These are phyloP conservation scores for Gautieria morchelliformis DNA, from an alignment of 768 basidiomycete genomes.

Conservation along the genomic window DNA sequence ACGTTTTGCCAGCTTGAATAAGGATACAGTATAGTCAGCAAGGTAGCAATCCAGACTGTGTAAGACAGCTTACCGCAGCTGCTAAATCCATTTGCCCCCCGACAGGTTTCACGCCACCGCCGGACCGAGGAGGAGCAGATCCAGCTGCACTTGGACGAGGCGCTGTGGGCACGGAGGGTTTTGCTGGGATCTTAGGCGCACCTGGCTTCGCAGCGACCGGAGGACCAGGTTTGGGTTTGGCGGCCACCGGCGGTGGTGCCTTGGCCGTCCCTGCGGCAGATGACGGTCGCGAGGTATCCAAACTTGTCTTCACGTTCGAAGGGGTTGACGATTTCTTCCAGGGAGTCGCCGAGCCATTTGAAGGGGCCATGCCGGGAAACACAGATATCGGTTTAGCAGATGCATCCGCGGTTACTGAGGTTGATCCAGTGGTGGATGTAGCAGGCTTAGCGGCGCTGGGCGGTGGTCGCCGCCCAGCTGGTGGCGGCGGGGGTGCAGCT, in stretches of 20 bases:
- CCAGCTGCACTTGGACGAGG: conserved; percentile 36
- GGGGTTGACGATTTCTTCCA: conserved; percentile 51
- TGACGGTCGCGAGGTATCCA: conserved; percentile 39
- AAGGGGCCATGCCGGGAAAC: conserved; percentile 63
- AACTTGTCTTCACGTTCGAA: conserved; percentile 28
- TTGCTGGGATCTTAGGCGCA: conserved; percentile 39
- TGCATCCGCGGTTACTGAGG: conserved; percentile 44
- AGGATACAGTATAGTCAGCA: conserved; percentile 4
- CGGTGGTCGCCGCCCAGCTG: conserved; percentile 32
- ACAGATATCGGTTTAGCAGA: conserved; percentile 74
- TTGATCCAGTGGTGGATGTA: conserved; percentile 17
- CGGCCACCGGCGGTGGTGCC: conserved; percentile 46
- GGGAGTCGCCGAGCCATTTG: conserved; percentile 61
- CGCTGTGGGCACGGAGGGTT: conserved; percentile 55
- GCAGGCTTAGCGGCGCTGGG: conserved; percentile 29
- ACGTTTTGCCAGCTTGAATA: conserved; percentile 60
- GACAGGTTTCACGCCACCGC: conserved; percentile 31
- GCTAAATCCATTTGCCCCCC: conserved; percentile 71
- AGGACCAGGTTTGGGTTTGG: conserved; percentile 56
- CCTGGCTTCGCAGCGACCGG: conserved; percentile 46
- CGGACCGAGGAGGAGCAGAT: conserved; percentile 29
- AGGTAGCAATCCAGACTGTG: not conserved
- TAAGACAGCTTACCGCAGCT: conserved; percentile 53
- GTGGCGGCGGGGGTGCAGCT: conserved; percentile 62
- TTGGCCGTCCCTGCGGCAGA: conserved; percentile 41